A percentile compares a stretch with the other conserved stretches of the same genome.
These are phyloP conservation scores for Hygrophila difformis DNA, from an alignment of 257 asterid species.

Conservation along the genomic window DNA sequence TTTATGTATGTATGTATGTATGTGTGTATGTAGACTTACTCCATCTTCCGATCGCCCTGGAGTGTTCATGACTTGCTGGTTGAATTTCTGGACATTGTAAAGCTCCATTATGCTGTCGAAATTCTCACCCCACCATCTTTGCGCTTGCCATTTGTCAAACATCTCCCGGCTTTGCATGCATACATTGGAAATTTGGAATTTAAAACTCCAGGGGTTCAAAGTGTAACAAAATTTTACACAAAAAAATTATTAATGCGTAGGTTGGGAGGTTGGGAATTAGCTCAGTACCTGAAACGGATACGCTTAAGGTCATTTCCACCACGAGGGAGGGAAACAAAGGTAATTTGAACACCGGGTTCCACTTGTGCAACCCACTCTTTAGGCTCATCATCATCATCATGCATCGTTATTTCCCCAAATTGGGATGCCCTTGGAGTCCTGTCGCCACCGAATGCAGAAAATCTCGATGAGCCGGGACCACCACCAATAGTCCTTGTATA, in stretches of 20 bases:
- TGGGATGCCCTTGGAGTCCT: constrained; percentile 35
- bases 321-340: constrained; percentile 68
- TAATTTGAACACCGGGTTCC: constrained; percentile 88
- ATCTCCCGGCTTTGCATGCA: constrained; percentile 55
- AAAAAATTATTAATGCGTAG: no score
- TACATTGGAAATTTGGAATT: constrained; percentile 5
- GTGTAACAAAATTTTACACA: no score
- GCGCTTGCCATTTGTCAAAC: constrained; percentile 79
- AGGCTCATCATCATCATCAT: constrained; percentile 51
- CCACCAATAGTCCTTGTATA: constrained; percentile 21
- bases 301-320: constrained; percentile 88
- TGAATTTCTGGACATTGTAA: constrained; percentile 71
- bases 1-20: no score
- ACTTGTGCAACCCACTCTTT: constrained; percentile 90
- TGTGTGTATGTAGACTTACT: no score
- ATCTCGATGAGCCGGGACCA: constrained; percentile 43
- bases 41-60: constrained; percentile 82
- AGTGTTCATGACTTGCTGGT: constrained; percentile 58
- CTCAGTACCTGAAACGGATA: constrained; percentile 67
- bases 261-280: neutral
- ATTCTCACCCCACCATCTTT: constrained; percentile 84
- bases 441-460: constrained; percentile 24
- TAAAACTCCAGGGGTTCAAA: constrained; percentile 2
- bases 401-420: constrained; percentile 32
- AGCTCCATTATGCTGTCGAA: constrained; percentile 77